Percentiles rank a stretch among this genome's conserved stretches.
phyloP scores from a whole-genome alignment of 1,139 yeast species.

The Candida pseudoviswanathii region DNA sequence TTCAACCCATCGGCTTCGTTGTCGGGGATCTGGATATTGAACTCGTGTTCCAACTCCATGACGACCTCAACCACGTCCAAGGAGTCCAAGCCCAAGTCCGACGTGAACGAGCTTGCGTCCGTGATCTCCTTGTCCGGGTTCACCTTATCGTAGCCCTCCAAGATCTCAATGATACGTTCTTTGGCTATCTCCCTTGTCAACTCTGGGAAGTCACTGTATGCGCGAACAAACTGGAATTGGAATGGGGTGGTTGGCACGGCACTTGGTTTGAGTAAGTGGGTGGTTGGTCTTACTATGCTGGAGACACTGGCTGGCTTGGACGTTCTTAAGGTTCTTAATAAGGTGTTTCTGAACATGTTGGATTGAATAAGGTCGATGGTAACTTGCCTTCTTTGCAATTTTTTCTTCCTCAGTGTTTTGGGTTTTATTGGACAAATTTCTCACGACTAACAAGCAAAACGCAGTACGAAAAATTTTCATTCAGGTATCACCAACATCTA shows the following conservation, averaged over 20 bases:
- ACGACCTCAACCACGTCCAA: constrained; percentile 87
- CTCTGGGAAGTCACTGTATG: constrained; percentile 64
- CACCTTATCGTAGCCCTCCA: constrained; percentile 80
- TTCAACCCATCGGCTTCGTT: constrained; percentile 81
- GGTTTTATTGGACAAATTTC: constrained; percentile 9
- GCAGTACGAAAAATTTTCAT: neutral
- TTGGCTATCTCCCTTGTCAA: constrained; percentile 71
- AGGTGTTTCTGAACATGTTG: constrained; percentile 34
- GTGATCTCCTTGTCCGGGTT: constrained; percentile 50
- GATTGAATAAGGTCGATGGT: constrained; percentile 2
- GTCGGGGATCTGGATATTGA: constrained; percentile 80
- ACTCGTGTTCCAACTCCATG: constrained; percentile 87
- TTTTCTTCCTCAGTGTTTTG: neutral
- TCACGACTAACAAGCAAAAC: neutral
- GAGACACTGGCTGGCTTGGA: constrained; percentile 8
- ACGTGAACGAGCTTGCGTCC: constrained; percentile 62
- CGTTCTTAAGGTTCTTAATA: constrained; percentile 32
- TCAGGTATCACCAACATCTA: too few relatives aligned
- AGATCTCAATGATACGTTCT: constrained; percentile 74
- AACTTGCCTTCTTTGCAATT: neutral
- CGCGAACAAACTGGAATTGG: constrained; percentile 31
- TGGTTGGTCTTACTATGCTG: constrained; percentile 6
- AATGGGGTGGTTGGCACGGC: constrained; percentile 1
- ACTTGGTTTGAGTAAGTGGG: constrained; percentile 5
- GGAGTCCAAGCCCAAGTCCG: constrained; percentile 83